Percentiles rank a stretch among this genome's conserved stretches.
These are phyloP conservation scores for Pythium vanterpoolii DNA, from an alignment of 352 stramenopile genomes.

Conservation along the genomic window DNA sequence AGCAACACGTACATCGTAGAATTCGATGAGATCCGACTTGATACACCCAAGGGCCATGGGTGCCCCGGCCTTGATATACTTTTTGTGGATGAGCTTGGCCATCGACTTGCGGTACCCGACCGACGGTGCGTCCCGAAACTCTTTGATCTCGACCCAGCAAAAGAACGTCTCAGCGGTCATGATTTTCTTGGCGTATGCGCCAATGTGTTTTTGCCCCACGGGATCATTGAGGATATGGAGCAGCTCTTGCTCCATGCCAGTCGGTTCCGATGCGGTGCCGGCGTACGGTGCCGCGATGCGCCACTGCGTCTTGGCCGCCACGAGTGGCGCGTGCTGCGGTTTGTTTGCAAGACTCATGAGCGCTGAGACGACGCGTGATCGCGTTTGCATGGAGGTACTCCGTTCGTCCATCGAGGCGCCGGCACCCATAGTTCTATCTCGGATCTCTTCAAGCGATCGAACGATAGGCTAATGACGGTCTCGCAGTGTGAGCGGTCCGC, in stretches of 20 bases:
- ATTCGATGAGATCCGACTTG: conserved; percentile 60
- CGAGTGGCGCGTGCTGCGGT: conserved; percentile 60
- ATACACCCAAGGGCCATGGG: conserved; percentile 76
- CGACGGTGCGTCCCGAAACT: conserved; percentile 69
- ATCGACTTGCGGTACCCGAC: conserved; percentile 65
- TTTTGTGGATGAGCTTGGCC: conserved; percentile 83
- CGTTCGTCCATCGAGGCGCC: conserved; percentile 38
- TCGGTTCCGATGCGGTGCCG: conserved; percentile 38
- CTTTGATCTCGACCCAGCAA: conserved; percentile 85
- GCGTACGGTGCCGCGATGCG: conserved; percentile 55
- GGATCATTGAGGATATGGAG: conserved; percentile 69
- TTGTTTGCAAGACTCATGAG: conserved; percentile 57
- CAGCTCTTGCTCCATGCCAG: conserved; percentile 67
- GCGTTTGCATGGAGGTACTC: conserved; percentile 34
- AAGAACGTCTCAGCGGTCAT: conserved; percentile 82
- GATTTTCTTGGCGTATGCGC: conserved; percentile 79
- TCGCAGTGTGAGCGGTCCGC: neutral
- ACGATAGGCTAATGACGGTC: too few relatives aligned
- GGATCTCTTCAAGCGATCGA: neutral
- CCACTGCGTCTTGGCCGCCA: conserved; percentile 79
- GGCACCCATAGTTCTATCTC: conserved; percentile 25
- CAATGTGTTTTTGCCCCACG: conserved; percentile 80
- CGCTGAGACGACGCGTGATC: conserved; percentile 44
- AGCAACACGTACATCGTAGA: conserved; percentile 54
- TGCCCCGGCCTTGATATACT: conserved; percentile 78